Evolutionary conservation across 345 rosid species (phyloP), one percentile per base, ranked within the genome.

Genomic region (Aegle marmelos): DNA sequence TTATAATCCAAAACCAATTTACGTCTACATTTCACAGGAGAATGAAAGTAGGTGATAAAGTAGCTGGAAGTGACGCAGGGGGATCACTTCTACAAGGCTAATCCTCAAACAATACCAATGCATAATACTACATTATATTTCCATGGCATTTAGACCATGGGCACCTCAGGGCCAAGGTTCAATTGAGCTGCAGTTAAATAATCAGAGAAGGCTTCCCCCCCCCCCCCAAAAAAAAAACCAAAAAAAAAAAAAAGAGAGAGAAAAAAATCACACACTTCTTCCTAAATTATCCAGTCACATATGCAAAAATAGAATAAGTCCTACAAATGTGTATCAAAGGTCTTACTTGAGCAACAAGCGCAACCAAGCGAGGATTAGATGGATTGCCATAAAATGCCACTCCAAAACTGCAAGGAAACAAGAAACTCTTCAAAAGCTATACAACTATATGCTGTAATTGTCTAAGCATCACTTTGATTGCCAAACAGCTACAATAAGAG

Each of bases 301-400:
- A 10, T 62, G 71, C 54, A 74, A 66, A 41, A 75, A 1, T 7
- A 48, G 8, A 59, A 25, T 28, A 73, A 73, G 21, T 67, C 28
- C 73, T 68, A 11, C 61, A 59, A 74, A 45, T 16, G 59, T 25
- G 53, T 3, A 61, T 72, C 30, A 36, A 9, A 58, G 63, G 34
- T 75, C 90, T 85, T 87, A 93, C 98, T 86, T 93, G 98, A 17
- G 98, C 95, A 80, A 95, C 87, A 81, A 95, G 93, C 68, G 95
- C 98, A 41, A 95, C 98, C 84, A 93, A 79, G 70, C 85, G 93
- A 37, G 98, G 91, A 86, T 84, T 86, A 74, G 91, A 85, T 48
- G 92, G 77, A 77, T 84, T 70, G 19, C 99, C 97, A 77, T 84
- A 86, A 79, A 87, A 95, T 67, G 97, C 99, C 84, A 92, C 91